Evolutionary conservation across 148 eudicot genomes (phyloP), one percentile per base, ranked within the genome.

Genomic region (Rhododendron ferrugineum): DNA sequence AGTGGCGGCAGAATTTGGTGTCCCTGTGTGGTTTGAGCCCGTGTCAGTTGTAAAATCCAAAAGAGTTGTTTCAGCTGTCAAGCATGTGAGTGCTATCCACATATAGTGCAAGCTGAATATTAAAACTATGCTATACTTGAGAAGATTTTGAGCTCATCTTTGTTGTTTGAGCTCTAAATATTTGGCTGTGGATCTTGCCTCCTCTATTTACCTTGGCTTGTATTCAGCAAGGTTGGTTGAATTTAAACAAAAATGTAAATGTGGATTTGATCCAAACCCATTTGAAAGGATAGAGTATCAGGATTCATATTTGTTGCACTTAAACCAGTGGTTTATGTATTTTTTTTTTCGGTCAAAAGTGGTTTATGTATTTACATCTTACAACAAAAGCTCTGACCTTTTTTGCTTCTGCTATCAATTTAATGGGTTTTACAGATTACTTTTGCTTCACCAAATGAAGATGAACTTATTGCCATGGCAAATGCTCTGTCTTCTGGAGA

Each of bases 1-100:
- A 97, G 99, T 94, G 92, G 96, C 98, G 3, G 94, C 93, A 85
- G 91, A 92, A 80, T 87, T 82, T 84, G 86, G 78, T 47, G 88
- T 93, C 49, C 98, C 98, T 40, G 91, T 94, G 84, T 97, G 99
- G 99, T 95, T 97, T 88, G 99, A 97, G 94, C 99, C 99, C 36
- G 99, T 97, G 85, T 97, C 99, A 82, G 93, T 97, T 50, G 88
- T 91, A 66, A 97, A 97, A 89, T 97, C 98, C 49, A 91, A 50
- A 92, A 90, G 98, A 85, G 89, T 97, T 78, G 94, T 89, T 80
- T 91, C 95, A 56, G 83, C 95, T 87, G 93, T 90, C 77, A 88
- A 92, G 80, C 83, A 92, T 91, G 99, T 97, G 88, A 95, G 98
- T 88, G 84, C 81, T 75, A 30, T 87, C 9, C 64, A 13, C 15